Conservation (phyloP, 768 basidiomycete species). For the Boletus pseudopeckii region DNA sequence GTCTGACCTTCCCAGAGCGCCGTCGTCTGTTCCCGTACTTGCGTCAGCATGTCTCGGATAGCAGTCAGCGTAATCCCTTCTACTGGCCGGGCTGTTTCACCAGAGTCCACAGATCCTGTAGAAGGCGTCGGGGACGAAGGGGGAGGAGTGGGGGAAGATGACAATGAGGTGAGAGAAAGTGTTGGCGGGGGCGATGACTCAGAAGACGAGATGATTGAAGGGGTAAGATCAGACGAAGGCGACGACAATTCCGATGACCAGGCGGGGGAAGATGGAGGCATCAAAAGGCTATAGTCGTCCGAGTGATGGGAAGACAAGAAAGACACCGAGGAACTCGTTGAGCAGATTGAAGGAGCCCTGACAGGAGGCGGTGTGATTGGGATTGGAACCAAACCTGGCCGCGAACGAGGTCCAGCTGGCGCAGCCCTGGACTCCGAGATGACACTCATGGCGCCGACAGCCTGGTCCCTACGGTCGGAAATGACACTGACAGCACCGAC, state of each 20-base stretch:
- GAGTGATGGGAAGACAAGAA: slow-evolving; percentile 68
- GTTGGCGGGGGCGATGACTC: slow-evolving; percentile 35
- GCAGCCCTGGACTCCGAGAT: slow-evolving; percentile 32
- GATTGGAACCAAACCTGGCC: slow-evolving; percentile 29
- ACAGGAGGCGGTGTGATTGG: slow-evolving; percentile 43
- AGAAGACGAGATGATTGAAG: slow-evolving; percentile 33
- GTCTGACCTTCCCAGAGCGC: slow-evolving; percentile 63
- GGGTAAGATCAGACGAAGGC: slow-evolving; percentile 27
- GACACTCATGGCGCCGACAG: slow-evolving; percentile 44
- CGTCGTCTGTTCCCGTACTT: slow-evolving; percentile 55
- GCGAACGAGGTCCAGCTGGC: slow-evolving; percentile 26
- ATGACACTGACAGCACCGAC: slow-evolving; percentile 43
- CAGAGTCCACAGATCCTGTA: slow-evolving; percentile 27
- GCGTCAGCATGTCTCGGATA: slow-evolving; percentile 52
- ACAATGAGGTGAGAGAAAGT: slow-evolving; percentile 39
- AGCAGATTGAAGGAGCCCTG: slow-evolving; percentile 40
- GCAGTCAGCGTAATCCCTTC: slow-evolving; percentile 38
- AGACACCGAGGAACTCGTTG: slow-evolving; percentile 35
- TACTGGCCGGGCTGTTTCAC: slow-evolving; percentile 35
- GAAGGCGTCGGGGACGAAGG: slow-evolving; percentile 38
- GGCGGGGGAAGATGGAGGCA: slow-evolving; percentile 33
- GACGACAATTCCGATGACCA: slow-evolving; percentile 34
- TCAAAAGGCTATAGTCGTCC: slow-evolving; percentile 56
- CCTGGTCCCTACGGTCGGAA: slow-evolving; percentile 39
- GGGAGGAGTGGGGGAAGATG: slow-evolving; percentile 32